These are phyloP conservation scores for Hamigera avellanea DNA, from an alignment of 495 filamentous ascomycete species.

Conservation along the genomic window DNA sequence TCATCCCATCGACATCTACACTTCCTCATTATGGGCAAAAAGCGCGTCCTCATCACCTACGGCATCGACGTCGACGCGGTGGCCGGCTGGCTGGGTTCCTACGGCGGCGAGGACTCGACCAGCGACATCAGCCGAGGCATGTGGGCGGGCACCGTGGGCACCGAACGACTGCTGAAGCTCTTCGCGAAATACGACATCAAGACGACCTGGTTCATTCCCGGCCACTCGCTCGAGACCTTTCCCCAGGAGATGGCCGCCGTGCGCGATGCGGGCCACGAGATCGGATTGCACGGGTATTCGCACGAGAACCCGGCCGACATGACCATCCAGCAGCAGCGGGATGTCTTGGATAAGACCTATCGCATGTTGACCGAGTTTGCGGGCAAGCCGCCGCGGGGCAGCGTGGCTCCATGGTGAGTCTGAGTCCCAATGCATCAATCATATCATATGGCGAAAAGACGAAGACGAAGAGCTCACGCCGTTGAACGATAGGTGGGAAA, in stretches of 20 bases:
- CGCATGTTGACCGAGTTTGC: conserved; percentile 60
- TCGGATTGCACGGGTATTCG: conserved; percentile 63
- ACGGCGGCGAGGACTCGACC: conserved; percentile 57
- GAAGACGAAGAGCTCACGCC: conserved; percentile 59
- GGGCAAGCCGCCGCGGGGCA: conserved; percentile 60
- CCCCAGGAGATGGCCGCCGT: conserved; percentile 64
- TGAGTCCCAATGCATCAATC: conserved; percentile 50
- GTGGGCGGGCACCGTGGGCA: conserved; percentile 63
- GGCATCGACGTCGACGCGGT: conserved; percentile 60
- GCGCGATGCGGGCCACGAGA: conserved; percentile 67
- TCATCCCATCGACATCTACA: too few species aligned
- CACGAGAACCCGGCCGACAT: conserved; percentile 68
- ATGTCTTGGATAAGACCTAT: conserved; percentile 68
- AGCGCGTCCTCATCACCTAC: conserved; percentile 43
- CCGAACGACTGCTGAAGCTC: conserved; percentile 57
- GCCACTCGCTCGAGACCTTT: conserved; percentile 68
- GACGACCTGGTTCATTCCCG: conserved; percentile 74
- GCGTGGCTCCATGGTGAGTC: conserved; percentile 57
- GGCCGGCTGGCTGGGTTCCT: conserved; percentile 60
- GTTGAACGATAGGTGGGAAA: conserved; percentile 51
- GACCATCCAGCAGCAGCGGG: conserved; percentile 62
- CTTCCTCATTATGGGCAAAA: conserved; percentile 60
- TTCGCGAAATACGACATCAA: conserved; percentile 75
- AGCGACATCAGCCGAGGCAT: conserved; percentile 59
- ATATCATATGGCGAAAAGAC: conserved; percentile 56